Evolutionary conservation across 2,329 filamentous ascomycete genomes (phyloP).

Genomic region (Ceratocystis lukuohia): DNA sequence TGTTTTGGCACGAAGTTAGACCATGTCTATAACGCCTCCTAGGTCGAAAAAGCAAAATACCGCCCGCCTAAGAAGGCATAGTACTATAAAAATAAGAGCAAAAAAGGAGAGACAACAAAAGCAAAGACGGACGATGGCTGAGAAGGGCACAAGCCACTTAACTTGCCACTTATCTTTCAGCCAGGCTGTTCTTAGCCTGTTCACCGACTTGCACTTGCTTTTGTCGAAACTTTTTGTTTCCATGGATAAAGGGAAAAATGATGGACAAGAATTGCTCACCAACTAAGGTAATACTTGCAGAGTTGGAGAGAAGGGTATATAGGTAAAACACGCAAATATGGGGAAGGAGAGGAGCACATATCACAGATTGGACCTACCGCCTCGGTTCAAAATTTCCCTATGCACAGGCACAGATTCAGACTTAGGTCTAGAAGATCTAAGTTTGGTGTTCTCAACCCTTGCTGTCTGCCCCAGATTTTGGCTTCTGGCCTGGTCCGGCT

Average conservation of each 20-base stretch:
- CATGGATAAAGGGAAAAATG: not conserved
- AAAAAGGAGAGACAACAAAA: not conserved
- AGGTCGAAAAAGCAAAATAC: not conserved
- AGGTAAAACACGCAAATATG: not conserved
- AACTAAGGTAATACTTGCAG: not conserved
- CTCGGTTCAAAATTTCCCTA: not conserved
- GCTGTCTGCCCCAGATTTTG: slow-evolving; percentile 1
- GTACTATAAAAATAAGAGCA: not conserved
- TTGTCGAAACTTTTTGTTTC: not conserved
- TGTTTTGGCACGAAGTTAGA: not conserved
- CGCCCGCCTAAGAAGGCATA: not conserved
- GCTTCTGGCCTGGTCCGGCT: not conserved
- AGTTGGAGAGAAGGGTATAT: not conserved
- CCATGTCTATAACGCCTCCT: not conserved
- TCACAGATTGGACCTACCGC: slow-evolving; percentile 4
- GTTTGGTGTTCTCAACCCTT: not conserved
- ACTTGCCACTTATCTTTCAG: not conserved
- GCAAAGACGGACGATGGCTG: not conserved
- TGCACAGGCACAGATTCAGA: not conserved
- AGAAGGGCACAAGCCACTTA: not conserved
- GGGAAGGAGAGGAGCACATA: not conserved
- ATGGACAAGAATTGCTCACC: too few species aligned
- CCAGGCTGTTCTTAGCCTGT: not conserved
- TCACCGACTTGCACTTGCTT: not conserved
- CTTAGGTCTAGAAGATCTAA: not conserved